Evolutionary conservation across 176 grass and related monocot genomes (phyloP).

Genomic region (Triticum dicoccoides): DNA sequence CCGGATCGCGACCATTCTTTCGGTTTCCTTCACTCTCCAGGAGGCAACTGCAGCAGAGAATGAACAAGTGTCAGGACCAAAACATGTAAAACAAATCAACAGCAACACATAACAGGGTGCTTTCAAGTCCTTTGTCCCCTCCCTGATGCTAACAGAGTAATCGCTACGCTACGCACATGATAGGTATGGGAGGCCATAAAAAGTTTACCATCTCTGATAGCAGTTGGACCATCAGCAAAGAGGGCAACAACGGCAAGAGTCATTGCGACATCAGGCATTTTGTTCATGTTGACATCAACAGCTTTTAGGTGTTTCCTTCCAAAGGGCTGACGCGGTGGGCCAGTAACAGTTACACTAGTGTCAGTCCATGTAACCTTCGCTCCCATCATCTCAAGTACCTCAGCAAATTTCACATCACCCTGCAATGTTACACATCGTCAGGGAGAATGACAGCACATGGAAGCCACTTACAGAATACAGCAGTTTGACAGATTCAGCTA

Average conservation of each 20-base stretch:
- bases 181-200: neutral
- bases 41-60: constrained; percentile 68
- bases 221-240: constrained; percentile 90
- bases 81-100: neutral
- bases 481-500: neutral
- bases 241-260: constrained; percentile 94
- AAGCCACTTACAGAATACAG: neutral
- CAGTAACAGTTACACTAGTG: constrained; percentile 86
- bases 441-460: neutral
- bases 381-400: constrained; percentile 98
- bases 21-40: constrained; percentile 99
- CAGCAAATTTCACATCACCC: constrained; percentile 99
- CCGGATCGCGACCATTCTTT: constrained; percentile 87
- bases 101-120: neutral
- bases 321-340: constrained; percentile 65
- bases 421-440: constrained; percentile 24
- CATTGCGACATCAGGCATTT: constrained; percentile 99
- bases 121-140: neutral
- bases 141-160: neutral
- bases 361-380: constrained; percentile 92
- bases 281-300: constrained; percentile 98
- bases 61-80: neutral
- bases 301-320: constrained; percentile 76
- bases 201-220: constrained; percentile 91
- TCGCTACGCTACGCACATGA: neutral